Evolutionary conservation across 192 early-diverging fungal species (phyloP).

Genomic region (Linnemannia exigua): DNA sequence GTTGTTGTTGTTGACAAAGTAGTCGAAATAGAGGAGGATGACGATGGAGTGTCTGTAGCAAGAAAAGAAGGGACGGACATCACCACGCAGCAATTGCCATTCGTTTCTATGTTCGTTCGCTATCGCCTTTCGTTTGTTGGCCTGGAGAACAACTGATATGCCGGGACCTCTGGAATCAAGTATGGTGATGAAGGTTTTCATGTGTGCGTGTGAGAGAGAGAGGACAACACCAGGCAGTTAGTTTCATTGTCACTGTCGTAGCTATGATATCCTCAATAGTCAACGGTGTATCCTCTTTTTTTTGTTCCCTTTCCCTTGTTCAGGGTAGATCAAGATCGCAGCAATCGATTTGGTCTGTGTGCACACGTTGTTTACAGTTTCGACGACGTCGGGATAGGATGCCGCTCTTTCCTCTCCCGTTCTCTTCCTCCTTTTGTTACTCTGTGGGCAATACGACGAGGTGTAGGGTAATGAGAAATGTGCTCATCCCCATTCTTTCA

Average conservation of each 20-base stretch:
- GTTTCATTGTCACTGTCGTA: not conserved
- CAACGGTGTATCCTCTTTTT: not conserved
- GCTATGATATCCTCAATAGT: not conserved
- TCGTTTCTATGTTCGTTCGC: not conserved
- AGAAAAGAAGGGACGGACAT: not conserved
- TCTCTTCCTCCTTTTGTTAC: not conserved
- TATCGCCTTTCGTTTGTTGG: not conserved
- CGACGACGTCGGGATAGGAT: not conserved
- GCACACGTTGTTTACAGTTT: not conserved
- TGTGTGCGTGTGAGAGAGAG: not conserved
- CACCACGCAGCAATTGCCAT: no score
- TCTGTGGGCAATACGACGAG: not conserved
- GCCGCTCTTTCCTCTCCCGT: not conserved
- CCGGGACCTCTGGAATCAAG: slow-evolving; percentile 5
- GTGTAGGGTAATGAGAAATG: not conserved
- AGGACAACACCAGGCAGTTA: not conserved
- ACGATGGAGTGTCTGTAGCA: not conserved
- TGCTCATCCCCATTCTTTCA: not conserved
- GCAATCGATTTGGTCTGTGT: not conserved
- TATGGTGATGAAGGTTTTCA: not conserved
- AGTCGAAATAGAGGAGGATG: not conserved
- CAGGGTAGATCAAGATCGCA: not conserved
- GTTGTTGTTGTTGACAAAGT: not conserved
- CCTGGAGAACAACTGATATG: not conserved
- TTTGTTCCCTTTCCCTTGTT: not conserved